Evolutionary conservation across 208 protist genomes (phyloP).

Genomic region (Kentomonas sorsogonicus): DNA sequence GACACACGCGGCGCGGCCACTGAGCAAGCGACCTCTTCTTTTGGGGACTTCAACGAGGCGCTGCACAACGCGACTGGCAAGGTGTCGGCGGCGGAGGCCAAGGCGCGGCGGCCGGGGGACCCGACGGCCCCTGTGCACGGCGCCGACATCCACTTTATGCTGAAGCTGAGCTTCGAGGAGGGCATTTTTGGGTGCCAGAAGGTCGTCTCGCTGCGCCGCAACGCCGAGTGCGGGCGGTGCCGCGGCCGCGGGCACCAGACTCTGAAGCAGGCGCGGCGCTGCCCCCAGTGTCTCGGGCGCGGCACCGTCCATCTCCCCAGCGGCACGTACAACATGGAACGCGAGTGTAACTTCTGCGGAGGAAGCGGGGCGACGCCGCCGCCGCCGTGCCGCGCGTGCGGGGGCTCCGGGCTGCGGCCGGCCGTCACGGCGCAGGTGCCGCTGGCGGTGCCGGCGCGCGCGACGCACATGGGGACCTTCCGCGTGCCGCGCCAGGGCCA

Average conservation of each 20-base stretch:
- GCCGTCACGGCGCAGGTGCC: slow-evolving; percentile 30
- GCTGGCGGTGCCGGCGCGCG: slow-evolving; percentile 33
- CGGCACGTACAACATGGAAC: slow-evolving; percentile 84
- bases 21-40: slow-evolving; percentile 17
- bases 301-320: slow-evolving; percentile 63
- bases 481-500: slow-evolving; percentile 64
- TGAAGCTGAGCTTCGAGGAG: slow-evolving; percentile 72
- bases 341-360: slow-evolving; percentile 64
- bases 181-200: slow-evolving; percentile 55
- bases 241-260: slow-evolving; percentile 31
- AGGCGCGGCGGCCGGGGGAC: slow-evolving; percentile 39
- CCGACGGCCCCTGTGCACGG: slow-evolving; percentile 35
- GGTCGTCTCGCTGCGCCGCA: slow-evolving; percentile 32
- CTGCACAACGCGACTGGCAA: slow-evolving; percentile 39
- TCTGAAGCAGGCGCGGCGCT: slow-evolving; percentile 33
- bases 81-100: slow-evolving; percentile 8
- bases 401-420: slow-evolving; percentile 60
- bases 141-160: slow-evolving; percentile 46
- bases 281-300: slow-evolving; percentile 77
- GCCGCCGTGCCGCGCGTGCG: slow-evolving; percentile 51
- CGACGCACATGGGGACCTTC: slow-evolving; percentile 26
- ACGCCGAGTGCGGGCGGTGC: slow-evolving; percentile 49
- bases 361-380: slow-evolving; percentile 62
- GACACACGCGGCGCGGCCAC: neutral
- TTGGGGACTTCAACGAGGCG: slow-evolving; percentile 37